Conservation (phyloP, 768 basidiomycete species). For the Pulveroboletus frians region DNA sequence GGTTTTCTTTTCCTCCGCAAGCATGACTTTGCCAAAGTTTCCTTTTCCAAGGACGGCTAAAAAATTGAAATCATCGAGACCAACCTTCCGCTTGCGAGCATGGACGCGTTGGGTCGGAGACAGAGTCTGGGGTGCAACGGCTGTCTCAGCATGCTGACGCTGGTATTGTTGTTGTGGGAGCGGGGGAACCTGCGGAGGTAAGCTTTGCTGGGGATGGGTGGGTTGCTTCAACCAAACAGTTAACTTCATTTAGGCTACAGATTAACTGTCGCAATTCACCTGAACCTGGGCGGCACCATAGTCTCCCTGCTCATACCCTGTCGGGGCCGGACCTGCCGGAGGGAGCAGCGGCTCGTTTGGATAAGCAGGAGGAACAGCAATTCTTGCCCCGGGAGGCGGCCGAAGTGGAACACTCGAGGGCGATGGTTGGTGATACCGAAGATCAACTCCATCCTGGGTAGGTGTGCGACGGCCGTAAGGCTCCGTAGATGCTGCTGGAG, state of each 20-base stretch:
- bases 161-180: slow-evolving; percentile 26
- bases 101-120: slow-evolving; percentile 39
- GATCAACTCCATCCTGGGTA: slow-evolving; percentile 35
- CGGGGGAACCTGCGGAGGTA: slow-evolving; percentile 15
- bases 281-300: slow-evolving; percentile 20
- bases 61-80: slow-evolving; percentile 98
- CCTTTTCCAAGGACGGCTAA: slow-evolving; percentile 97
- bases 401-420: slow-evolving; percentile 30
- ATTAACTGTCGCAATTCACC: slow-evolving; percentile 11
- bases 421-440: slow-evolving; percentile 37
- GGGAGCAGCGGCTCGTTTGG: slow-evolving; percentile 31
- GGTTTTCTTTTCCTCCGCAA: slow-evolving; percentile 95
- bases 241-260: neutral
- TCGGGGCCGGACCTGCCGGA: slow-evolving; percentile 11
- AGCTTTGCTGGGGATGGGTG: slow-evolving; percentile 22
- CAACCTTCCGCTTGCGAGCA: slow-evolving; percentile 76
- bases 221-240: slow-evolving; percentile 13
- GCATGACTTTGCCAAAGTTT: slow-evolving; percentile 99
- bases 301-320: slow-evolving; percentile 29
- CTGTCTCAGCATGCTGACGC: slow-evolving; percentile 29
- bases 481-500: slow-evolving; percentile 17
- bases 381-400: slow-evolving; percentile 37
- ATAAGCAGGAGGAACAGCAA: slow-evolving; percentile 33
- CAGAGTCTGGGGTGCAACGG: slow-evolving; percentile 26
- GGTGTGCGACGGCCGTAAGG: slow-evolving; percentile 24